Base-by-base conservation (phyloP, 2,329 filamentous ascomycete species). In the Aspergillus brasiliensis region DNA sequence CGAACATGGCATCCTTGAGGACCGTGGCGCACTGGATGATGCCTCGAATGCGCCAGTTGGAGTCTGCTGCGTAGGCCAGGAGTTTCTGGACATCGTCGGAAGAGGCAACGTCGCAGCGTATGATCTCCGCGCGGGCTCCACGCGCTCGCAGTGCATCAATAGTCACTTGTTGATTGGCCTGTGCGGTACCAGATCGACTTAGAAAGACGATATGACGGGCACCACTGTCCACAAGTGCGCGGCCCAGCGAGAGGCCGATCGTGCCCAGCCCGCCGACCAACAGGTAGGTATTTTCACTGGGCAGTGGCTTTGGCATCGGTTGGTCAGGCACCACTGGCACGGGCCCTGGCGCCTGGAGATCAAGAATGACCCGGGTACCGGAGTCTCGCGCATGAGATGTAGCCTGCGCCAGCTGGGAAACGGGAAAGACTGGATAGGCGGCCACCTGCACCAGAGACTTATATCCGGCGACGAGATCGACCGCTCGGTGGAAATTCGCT, bases 151-250 rank as follows among this genome's bases (percentile, higher is more conserved):
- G 56, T 0, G 46, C 28, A 38, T 63, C 57, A 31, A 68, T 56
- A n/a, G 65, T 40, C 4, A 62, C 34, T 34, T 67, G 52, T 38
- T 65, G 64, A 7, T n/a, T 46, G 13, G 31, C 4, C 2, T 34
- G 31, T 11, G 56, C 37, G 1, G 52, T 55, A 1, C 66, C 65
- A 21, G 67, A 68, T 8, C 67, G 59, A 19, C 59, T 60, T 37
- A 67, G 61, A 59, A 69, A 67, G 1, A 69, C 61, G 27, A 68
- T 52, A 34, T 69, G 65, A 3, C 61, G 62, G 15, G 67, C 66
- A 8, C 67, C 66, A 46, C 56, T 60, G 5, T 60, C 58, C 5
- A 60, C 58, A 38, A 69, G 51, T 5, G 59, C 65, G 10, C 62
- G 56, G 5, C 66, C 67, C 27, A 67, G 51, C 7, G 65, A 59